Evolutionary conservation across 1,284 basidiomycete species (phyloP).

Genomic region (Melampsora larici-populina): DNA sequence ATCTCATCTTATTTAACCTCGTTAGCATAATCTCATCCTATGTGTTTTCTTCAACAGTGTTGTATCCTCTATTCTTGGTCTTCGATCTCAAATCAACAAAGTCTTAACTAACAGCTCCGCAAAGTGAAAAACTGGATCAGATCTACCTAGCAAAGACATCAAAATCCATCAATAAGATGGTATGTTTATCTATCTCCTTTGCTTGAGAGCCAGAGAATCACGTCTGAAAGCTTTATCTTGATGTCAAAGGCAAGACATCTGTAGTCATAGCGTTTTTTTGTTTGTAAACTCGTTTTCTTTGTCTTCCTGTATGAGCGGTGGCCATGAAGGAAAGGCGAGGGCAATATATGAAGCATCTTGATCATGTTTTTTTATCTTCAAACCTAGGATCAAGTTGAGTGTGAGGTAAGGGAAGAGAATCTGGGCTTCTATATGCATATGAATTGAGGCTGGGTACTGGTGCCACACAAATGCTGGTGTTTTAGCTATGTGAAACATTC

Average conservation of each 20-base stretch:
- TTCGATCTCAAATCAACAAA: constrained; percentile 37
- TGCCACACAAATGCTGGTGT: no score
- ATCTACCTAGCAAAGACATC: neutral
- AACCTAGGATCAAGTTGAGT: no score
- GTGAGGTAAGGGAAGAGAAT: no score
- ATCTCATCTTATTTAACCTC: neutral
- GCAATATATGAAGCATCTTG: no score
- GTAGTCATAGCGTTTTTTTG: no score
- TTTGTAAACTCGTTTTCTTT: no score
- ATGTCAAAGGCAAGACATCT: neutral
- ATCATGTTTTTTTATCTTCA: no score
- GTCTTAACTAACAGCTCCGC: constrained; percentile 3
- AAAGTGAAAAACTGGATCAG: neutral
- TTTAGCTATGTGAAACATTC: no score
- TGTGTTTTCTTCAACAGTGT: constrained; percentile 9
- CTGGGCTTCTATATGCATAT: no score
- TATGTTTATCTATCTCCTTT: neutral
- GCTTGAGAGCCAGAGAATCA: neutral
- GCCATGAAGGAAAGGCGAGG: no score
- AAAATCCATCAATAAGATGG: neutral
- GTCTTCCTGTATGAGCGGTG: no score
- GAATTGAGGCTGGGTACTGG: no score
- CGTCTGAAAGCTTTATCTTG: neutral
- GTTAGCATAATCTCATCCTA: neutral
- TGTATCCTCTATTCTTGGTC: constrained; percentile 33